Conservation (phyloP, 2,329 filamentous ascomycete species). For the Scedosporium minutisporum region DNA sequence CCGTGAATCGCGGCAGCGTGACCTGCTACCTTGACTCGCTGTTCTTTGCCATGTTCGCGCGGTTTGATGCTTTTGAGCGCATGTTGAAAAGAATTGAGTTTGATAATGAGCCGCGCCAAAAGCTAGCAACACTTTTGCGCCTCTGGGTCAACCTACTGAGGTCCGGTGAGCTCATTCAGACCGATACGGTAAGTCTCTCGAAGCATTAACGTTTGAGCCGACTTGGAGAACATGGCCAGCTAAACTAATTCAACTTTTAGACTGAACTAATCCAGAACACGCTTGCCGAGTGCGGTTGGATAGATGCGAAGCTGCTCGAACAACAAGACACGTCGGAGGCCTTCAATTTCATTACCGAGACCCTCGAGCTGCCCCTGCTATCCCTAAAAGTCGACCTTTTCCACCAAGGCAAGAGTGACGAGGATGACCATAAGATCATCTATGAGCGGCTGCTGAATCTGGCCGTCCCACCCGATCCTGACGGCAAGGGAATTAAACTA, state of each 20-base stretch:
- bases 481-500: constrained; percentile 63
- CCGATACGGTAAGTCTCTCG: constrained; percentile 58
- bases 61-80: constrained; percentile 81
- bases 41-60: constrained; percentile 91
- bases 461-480: constrained; percentile 69
- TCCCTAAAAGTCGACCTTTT: constrained; percentile 92
- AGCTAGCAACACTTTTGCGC: constrained; percentile 67
- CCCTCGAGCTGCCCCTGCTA: constrained; percentile 74
- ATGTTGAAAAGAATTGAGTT: constrained; percentile 71
- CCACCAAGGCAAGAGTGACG: constrained; percentile 75
- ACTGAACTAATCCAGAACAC: constrained; percentile 76
- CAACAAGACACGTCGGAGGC: constrained; percentile 96
- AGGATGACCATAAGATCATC: constrained; percentile 88
- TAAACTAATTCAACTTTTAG: constrained; percentile 27
- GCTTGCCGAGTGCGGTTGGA: constrained; percentile 79
- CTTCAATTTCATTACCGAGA: constrained; percentile 89
- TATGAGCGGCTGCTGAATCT: constrained; percentile 87
- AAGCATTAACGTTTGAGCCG: background rate
- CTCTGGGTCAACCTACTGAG: constrained; percentile 92
- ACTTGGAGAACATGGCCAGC: background rate
- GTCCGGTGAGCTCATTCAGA: constrained; percentile 73
- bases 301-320: constrained; percentile 62
- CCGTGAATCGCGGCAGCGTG: constrained; percentile 73
- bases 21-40: constrained; percentile 94
- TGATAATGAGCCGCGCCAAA: constrained; percentile 57